Base-by-base conservation (phyloP, 2,329 filamentous ascomycete species). In the Paraphaeosphaeria sporulosa region DNA sequence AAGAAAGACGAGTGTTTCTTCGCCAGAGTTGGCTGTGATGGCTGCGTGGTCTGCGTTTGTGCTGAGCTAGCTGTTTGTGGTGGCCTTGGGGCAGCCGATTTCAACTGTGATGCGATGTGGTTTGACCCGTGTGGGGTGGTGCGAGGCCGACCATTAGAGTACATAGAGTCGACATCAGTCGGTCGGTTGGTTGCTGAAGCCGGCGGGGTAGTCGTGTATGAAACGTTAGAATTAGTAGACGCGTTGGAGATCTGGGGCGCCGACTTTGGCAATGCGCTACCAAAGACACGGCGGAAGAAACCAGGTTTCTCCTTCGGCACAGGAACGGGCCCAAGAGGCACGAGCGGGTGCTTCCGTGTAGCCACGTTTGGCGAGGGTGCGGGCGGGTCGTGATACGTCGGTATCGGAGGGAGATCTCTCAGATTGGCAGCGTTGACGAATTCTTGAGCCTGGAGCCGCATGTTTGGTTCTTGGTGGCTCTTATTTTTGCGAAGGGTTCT, bases 1-100 rank as follows among this genome's bases (percentile, higher is more conserved):
- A 98, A 98, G 80, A 99, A 98, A 0, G 93, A 94, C 0, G 94
- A 96, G 4, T 92, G 87, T 78, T 97, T 97, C 82, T 97, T 97
- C 70, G 92, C 91, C 54, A 97, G 81, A 3, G 73, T 71, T 25
- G 66, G 70, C 52, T 68, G 71, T 50, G 65, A 63, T 27, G 65
- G 65, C 47, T 65, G 69, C 57, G 70, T 72, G 30, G 57, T 59
- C 27, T 71, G 68, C 32, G 61, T 67, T 32, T 70, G 64, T 47
- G 63, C 56, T n/a, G 69, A 67, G 8, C 50, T 60, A 42, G 70
- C 66, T 13, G 69, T 69, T 50, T 74, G 71, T 17, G 75, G 73
- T 19, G 62, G 57, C 57, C 65, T 72, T 8, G 72, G 67, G 30
- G 65, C n/a, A 19, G 47, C 49, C 2, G 81, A 68, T 71, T 86